A percentile compares a stretch with the other conserved stretches of the same genome.
Evolutionary conservation across 2,329 filamentous ascomycete genomes (phyloP).

Genomic region (Teratosphaeria gauchensis): DNA sequence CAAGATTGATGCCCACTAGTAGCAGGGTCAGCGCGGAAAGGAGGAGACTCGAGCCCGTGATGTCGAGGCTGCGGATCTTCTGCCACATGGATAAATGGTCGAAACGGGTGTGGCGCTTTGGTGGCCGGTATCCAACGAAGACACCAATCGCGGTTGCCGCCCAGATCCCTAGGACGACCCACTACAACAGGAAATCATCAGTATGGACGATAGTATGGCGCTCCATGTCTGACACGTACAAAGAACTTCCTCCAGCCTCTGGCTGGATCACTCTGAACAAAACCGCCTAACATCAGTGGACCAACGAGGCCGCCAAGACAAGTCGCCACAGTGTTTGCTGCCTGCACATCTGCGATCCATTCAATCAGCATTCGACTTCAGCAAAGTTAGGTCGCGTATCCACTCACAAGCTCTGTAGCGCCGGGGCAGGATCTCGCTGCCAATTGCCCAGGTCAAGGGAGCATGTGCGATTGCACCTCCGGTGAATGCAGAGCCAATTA

Average conservation of each 20-base stretch:
- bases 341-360: slow-evolving; percentile 2
- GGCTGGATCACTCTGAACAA: not conserved
- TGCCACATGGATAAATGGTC: slow-evolving; percentile 6
- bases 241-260: slow-evolving; percentile 10
- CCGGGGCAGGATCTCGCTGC: slow-evolving; percentile 11
- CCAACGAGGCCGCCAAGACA: slow-evolving; percentile 2
- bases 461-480: slow-evolving; percentile 10
- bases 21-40: slow-evolving; percentile 13
- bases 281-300: slow-evolving; percentile 1
- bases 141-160: slow-evolving; percentile 6
- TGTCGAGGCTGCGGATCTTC: slow-evolving; percentile 10
- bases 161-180: slow-evolving; percentile 12
- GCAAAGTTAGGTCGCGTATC: not conserved
- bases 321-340: slow-evolving; percentile 4
- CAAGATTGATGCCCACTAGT: slow-evolving; percentile 22
- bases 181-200: slow-evolving; percentile 1
- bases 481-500: slow-evolving; percentile 8
- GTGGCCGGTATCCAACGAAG: slow-evolving; percentile 11
- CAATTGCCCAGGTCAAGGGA: slow-evolving; percentile 8
- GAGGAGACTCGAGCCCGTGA: slow-evolving; percentile 9
- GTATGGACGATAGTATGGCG: not conserved
- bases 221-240: not conserved
- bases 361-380: not conserved
- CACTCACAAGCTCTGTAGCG: slow-evolving; percentile 7
- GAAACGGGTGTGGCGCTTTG: slow-evolving; percentile 6